Percentiles rank a stretch among this genome's conserved stretches.
Evolutionary conservation across 306 rosid genomes (phyloP).

Genomic region (Prosopis cineraria): DNA sequence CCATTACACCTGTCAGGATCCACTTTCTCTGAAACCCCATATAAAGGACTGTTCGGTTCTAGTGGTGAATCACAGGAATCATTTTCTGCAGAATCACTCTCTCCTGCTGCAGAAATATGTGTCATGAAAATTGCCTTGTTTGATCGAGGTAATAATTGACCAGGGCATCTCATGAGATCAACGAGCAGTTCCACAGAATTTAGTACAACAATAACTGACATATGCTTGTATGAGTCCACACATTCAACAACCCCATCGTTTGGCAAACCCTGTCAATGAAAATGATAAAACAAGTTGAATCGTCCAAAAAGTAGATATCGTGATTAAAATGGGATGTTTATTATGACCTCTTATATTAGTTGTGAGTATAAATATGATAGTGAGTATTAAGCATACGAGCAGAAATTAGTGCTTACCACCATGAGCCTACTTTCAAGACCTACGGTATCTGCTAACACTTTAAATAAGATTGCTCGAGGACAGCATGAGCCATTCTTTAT

Average conservation of each 20-base stretch:
- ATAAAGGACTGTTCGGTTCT: conserved; percentile 97
- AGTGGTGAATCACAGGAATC: conserved; percentile 95
- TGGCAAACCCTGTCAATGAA: conserved; percentile 79
- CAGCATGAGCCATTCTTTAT: conserved; percentile 93
- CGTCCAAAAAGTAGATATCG: conserved; percentile 31
- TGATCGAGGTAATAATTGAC: conserved; percentile 79
- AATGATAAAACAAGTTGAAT: conserved; percentile 24
- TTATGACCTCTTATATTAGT: conserved; percentile 4
- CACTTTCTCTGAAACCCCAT: conserved; percentile 81
- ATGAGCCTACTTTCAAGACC: conserved; percentile 88
- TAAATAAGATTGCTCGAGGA: conserved; percentile 93
- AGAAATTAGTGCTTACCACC: conserved; percentile 69
- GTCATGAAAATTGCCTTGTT: conserved; percentile 88
- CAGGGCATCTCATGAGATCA: conserved; percentile 96
- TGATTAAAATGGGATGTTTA: conserved; percentile 25
- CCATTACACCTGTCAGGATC: conserved; percentile 62
- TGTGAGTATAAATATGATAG: background rate
- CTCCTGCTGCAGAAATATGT: conserved; percentile 92
- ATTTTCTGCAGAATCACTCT: conserved; percentile 98
- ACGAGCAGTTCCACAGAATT: conserved; percentile 87
- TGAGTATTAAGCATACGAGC: conserved; percentile 26
- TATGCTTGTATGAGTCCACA: conserved; percentile 84
- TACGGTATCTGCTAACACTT: conserved; percentile 89
- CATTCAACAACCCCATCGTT: conserved; percentile 78
- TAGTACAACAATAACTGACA: conserved; percentile 85